Evolutionary conservation across 2,329 filamentous ascomycete species (phyloP), one percentile per base, ranked within the genome.

Genomic region (Fusarium poae): DNA sequence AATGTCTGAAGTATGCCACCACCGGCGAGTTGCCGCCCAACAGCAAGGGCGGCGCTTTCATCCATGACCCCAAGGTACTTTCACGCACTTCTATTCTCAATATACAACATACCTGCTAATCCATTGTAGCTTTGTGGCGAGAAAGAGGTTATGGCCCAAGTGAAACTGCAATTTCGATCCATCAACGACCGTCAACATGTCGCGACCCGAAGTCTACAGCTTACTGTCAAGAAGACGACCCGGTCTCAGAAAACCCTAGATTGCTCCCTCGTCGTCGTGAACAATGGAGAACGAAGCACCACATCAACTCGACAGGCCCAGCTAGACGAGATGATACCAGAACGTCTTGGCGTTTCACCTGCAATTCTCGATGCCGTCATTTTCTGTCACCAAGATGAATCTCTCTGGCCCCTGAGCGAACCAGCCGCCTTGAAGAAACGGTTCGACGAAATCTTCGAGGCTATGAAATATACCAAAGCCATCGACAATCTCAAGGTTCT

Each of bases 301-400:
- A 88, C 94, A 35, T 97, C 95, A 3, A 93, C 92, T 5, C 89
- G 91, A 42, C 89, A 93, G 20, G 89, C 89, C 12, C 92, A 97
- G 72, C 85, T 98, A 34, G 92, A 97, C 77, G 86, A 90, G 69
- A 87, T 95, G 71, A 91, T 99, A 77, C 94, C 95, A 0, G 88
- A 92, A 71, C 91, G 93, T 70, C 86, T 99, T 1, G 96, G 96
- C 37, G 96, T 97, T 5, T 96, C 94, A 2, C 90, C 91, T 57
- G 94, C 96, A 15, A 90, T 99, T 57, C 86, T 99, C 27, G 94
- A 98, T 71, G 92, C 91, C 61, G 96, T 99, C 77, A 97, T 99
- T 72, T 99, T 99, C 81, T 99, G 96, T 78, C 96, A 99, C 76
- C 96, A 99, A 77, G 96, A 99, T 77, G 96, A 99, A 72, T 97